Percentiles rank a stretch among this genome's conserved stretches.
Evolutionary conservation across 805 yeast genomes (phyloP).

Genomic region (Yarrowia divulgata): DNA sequence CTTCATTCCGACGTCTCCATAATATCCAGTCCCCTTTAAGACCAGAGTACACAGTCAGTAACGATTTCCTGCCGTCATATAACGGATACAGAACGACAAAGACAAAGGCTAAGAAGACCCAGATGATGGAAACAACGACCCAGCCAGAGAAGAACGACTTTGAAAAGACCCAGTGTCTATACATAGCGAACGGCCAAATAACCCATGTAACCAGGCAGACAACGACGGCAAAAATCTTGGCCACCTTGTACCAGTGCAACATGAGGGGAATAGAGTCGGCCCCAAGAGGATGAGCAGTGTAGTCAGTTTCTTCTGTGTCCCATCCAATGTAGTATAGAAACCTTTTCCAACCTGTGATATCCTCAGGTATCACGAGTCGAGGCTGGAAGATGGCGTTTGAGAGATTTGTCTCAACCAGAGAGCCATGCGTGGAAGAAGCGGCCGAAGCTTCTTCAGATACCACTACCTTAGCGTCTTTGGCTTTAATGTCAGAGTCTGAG

Average conservation of each 20-base stretch:
- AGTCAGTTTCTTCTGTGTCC: conserved; percentile 25
- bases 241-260: conserved; percentile 40
- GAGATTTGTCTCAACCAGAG: not conserved
- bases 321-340: conserved; percentile 39
- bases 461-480: too few species aligned
- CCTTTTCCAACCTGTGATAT: not conserved
- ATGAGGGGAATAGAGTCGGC: conserved; percentile 39
- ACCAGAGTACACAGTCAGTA: conserved; percentile 3
- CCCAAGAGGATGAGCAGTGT: conserved; percentile 37
- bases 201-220: conserved; percentile 64
- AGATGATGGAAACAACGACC: conserved; percentile 74
- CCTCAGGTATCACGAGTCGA: conserved; percentile 11
- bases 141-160: conserved; percentile 79
- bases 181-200: conserved; percentile 88
- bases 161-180: conserved; percentile 69
- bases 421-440: too few species aligned
- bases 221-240: conserved; percentile 37
- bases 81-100: conserved; percentile 53
- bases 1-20: too few species aligned
- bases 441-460: too few species aligned
- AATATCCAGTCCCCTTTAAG: not conserved
- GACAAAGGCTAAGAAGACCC: conserved; percentile 63
- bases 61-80: conserved; percentile 53
- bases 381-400: conserved; percentile 20
- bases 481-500: too few species aligned